Evolutionary conservation across 345 rosid species (phyloP).

Genomic region (Capsella bursapastoris): DNA sequence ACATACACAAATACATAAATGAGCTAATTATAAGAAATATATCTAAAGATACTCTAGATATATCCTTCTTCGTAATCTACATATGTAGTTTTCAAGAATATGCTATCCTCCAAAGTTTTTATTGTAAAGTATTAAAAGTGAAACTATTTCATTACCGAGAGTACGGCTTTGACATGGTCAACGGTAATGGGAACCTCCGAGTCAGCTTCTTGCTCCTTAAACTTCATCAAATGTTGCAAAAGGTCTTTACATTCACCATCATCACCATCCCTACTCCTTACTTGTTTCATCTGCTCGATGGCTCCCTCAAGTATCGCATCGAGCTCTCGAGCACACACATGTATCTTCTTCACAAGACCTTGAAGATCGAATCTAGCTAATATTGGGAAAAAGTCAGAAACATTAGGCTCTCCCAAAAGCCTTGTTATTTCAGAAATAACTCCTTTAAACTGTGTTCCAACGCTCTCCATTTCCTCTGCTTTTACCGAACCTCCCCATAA

Average conservation of each 20-base stretch:
- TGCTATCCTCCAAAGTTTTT: too few species aligned
- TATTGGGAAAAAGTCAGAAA: slow-evolving; percentile 66
- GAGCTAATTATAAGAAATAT: too few species aligned
- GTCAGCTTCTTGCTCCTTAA: slow-evolving; percentile 48
- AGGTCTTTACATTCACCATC: slow-evolving; percentile 38
- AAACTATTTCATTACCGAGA: slow-evolving; percentile 45
- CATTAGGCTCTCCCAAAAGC: slow-evolving; percentile 46
- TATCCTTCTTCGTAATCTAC: too few species aligned
- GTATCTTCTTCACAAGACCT: slow-evolving; percentile 52
- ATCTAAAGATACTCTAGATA: too few species aligned
- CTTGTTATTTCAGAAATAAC: slow-evolving; percentile 38
- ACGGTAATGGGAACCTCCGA: slow-evolving; percentile 48
- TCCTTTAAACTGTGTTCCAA: slow-evolving; percentile 41
- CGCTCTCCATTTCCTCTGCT: slow-evolving; percentile 36
- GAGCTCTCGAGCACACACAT: slow-evolving; percentile 33
- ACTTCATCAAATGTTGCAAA: slow-evolving; percentile 43
- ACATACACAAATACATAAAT: too few species aligned
- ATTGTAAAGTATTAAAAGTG: neutral
- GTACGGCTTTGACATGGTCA: slow-evolving; percentile 58
- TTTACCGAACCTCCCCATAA: slow-evolving; percentile 55
- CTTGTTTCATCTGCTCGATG: slow-evolving; percentile 44
- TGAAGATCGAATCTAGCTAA: slow-evolving; percentile 63
- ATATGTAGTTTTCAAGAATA: too few species aligned
- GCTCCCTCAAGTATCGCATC: slow-evolving; percentile 50
- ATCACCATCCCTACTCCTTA: slow-evolving; percentile 14